Evolutionary conservation across 805 yeast genomes (phyloP).

Genomic region (Wickerhamiella vanderwaltii): DNA sequence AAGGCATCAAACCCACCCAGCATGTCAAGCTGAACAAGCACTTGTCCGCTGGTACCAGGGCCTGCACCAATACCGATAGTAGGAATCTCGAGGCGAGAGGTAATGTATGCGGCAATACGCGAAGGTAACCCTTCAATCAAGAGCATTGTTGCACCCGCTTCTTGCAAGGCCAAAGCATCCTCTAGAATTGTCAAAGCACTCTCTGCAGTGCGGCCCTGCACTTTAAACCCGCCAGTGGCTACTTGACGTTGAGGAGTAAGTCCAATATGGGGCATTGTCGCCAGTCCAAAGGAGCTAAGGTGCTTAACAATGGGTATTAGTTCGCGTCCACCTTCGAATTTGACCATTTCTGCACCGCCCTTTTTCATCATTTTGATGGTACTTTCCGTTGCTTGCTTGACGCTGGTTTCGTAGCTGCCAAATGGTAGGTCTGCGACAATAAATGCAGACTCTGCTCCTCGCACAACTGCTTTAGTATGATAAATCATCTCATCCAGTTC

Average conservation of each 20-base stretch:
- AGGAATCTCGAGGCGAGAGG: slow-evolving; percentile 51
- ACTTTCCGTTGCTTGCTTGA: slow-evolving; percentile 49
- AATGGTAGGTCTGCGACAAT: slow-evolving; percentile 80
- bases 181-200: slow-evolving; percentile 46
- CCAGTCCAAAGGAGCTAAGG: slow-evolving; percentile 60
- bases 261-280: slow-evolving; percentile 87
- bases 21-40: slow-evolving; percentile 73
- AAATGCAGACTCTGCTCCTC: slow-evolving; percentile 57
- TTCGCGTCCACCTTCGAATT: slow-evolving; percentile 70
- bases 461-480: slow-evolving; percentile 60
- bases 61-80: slow-evolving; percentile 98
- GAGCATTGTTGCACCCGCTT: slow-evolving; percentile 63
- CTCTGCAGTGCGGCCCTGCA: slow-evolving; percentile 53
- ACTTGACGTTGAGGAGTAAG: slow-evolving; percentile 80
- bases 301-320: slow-evolving; percentile 42
- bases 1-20: slow-evolving; percentile 49
- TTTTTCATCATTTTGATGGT: slow-evolving; percentile 42
- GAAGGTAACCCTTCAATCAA: slow-evolving; percentile 82
- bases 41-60: slow-evolving; percentile 71
- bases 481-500: slow-evolving; percentile 65
- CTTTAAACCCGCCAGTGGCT: slow-evolving; percentile 72
- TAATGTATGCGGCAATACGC: slow-evolving; percentile 51
- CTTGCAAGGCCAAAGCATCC: slow-evolving; percentile 58
- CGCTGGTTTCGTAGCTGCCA: slow-evolving; percentile 64
- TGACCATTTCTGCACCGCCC: slow-evolving; percentile 57